These are phyloP conservation scores for Annulohypoxylon bovei DNA, from an alignment of 495 filamentous ascomycete species.

Conservation along the genomic window DNA sequence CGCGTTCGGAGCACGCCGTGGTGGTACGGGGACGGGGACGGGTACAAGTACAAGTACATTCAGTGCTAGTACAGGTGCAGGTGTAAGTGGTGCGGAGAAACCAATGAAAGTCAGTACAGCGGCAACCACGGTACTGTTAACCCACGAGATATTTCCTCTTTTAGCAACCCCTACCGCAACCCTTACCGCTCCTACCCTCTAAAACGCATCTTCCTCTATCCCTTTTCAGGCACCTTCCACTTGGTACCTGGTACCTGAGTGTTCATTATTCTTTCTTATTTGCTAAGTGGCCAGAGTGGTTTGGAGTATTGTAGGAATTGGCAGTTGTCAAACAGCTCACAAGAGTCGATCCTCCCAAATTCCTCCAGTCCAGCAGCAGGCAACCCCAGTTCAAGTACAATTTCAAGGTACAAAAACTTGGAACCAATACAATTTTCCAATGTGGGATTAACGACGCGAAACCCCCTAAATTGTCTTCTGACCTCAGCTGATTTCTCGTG, in stretches of 20 bases:
- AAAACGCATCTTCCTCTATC: slow-evolving; percentile 5
- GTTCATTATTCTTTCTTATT: neutral
- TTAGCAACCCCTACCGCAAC: slow-evolving; percentile 19
- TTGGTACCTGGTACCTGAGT: slow-evolving; percentile 10
- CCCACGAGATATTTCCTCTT: slow-evolving; percentile 35
- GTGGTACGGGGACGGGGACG: neutral
- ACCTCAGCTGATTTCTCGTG: slow-evolving; percentile 41
- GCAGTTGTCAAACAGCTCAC: slow-evolving; percentile 16
- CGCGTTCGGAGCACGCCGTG: slow-evolving; percentile 2
- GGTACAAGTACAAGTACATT: slow-evolving; percentile 20
- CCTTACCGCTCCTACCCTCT: slow-evolving; percentile 31
- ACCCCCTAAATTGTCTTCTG: slow-evolving; percentile 42
- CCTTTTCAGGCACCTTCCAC: slow-evolving; percentile 15
- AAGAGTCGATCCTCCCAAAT: slow-evolving; percentile 7
- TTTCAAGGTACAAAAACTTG: neutral
- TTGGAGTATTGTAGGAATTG: slow-evolving; percentile 14
- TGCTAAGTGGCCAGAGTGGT: neutral
- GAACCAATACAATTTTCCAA: slow-evolving; percentile 3
- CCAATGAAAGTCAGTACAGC: slow-evolving; percentile 13
- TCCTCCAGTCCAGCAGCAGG: neutral
- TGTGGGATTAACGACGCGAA: slow-evolving; percentile 27
- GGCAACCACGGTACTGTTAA: slow-evolving; percentile 36
- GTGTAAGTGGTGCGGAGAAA: slow-evolving; percentile 28
- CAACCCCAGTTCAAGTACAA: slow-evolving; percentile 5
- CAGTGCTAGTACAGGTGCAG: neutral